Evolutionary conservation across 768 basidiomycete genomes (phyloP).

Genomic region (Lepiota subincarnata): DNA sequence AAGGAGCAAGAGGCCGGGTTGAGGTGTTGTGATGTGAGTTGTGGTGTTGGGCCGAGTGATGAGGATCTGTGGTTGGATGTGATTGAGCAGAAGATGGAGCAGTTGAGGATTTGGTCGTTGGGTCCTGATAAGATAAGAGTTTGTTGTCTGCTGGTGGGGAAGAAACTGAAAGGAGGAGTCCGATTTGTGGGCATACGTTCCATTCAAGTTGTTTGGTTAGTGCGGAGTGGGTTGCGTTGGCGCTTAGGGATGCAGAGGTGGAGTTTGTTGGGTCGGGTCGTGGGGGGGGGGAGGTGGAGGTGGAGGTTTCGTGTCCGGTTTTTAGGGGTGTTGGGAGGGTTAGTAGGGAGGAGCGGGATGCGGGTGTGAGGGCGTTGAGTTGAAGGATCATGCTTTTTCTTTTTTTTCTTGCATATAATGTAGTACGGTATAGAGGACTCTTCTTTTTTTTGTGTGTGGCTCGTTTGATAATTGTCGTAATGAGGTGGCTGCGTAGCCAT

Average conservation of each 20-base stretch:
- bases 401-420: no score
- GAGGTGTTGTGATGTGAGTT: slow-evolving; percentile 68
- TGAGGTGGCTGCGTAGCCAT: no score
- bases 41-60: slow-evolving; percentile 72
- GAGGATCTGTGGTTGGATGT: slow-evolving; percentile 53
- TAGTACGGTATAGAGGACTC: no score
- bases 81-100: slow-evolving; percentile 26
- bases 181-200: slow-evolving; percentile 59
- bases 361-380: slow-evolving; percentile 31
- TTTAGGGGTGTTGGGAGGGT: slow-evolving; percentile 65
- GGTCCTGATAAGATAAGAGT: no score
- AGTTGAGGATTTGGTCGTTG: slow-evolving; percentile 33
- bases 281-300: no score
- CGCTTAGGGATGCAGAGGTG: slow-evolving; percentile 55
- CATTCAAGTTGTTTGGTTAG: slow-evolving; percentile 71
- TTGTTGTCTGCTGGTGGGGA: no score
- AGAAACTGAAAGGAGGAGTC: slow-evolving; percentile 16
- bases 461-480: no score
- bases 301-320: slow-evolving; percentile 73
- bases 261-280: no score
- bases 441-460: no score
- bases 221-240: slow-evolving; percentile 60
- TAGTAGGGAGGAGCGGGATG: slow-evolving; percentile 56
- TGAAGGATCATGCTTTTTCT: no score
- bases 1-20: slow-evolving; percentile 69